Base-by-base conservation (phyloP, 495 filamentous ascomycete genomes). In the Trichoderma virens region DNA sequence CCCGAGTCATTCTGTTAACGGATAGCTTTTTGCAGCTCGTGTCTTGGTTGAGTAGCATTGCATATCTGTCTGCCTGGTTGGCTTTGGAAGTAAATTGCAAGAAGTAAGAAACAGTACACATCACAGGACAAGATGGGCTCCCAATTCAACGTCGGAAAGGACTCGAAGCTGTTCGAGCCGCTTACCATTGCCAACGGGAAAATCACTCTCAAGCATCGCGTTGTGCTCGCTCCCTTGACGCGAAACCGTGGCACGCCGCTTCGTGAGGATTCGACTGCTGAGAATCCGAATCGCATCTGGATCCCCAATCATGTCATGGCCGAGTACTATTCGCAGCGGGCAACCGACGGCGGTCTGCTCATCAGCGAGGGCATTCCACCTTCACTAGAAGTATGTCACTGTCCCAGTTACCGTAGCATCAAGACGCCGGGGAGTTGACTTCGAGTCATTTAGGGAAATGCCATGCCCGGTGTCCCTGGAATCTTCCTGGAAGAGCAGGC, bases 171-270 rank as follows among this genome's bases (percentile, higher is more conserved):
- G 41, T 88, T 88, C 71, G 70, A 73, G 32, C 83, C 86, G 11
- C 69, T 87, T 64, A 70, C 72, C 54, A 75, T 86, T 11, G 73
- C 74, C 54, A 71, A 56, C 14, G 73, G 76, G 51, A 70, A 45
- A 14, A 68, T 83, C 61, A 78, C 71, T 16, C 82, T 85, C 47
- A 70, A 73, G 35, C 82, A 86, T 70, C 81, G 82, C 41, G 70
- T 86, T 51, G 73, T 80, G 16, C 78, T 84, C 74, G 82, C 82
- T 4, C 84, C 83, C 2, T 63, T 85, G 65, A 87, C 83, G 43
- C 78, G 83, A 32, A 80, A 81, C 63, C 79, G 83, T 9, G 78
- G 76, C 31, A 75, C 74, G 34, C 65, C 56, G 20, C 66, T 69
- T 11, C 67, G 64, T 13, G 20, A 13, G 2, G 32, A 32, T 3